A percentile compares a stretch with the other conserved stretches of the same genome.
phyloP scores from a whole-genome alignment of 257 asterid species.

The Capsicum pubescens region DNA sequence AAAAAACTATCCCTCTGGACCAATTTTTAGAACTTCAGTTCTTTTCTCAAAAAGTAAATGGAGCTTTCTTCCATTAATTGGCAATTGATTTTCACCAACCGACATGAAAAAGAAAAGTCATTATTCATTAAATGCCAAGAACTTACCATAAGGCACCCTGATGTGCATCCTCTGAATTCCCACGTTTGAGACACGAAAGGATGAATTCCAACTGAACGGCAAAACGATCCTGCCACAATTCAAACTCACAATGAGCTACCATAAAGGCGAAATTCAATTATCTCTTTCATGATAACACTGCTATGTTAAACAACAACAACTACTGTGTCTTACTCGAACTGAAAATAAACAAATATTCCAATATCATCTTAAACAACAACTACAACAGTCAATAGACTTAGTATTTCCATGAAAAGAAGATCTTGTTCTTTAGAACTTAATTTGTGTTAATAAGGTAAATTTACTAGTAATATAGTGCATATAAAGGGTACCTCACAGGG shows the following conservation, averaged over 20 bases:
- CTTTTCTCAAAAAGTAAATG: not conserved
- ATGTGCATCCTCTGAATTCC: constrained; percentile 54
- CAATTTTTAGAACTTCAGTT: constrained; percentile 5
- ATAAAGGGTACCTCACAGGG: not conserved
- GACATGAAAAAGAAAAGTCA: not conserved
- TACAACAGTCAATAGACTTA: not conserved
- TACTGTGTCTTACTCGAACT: too few relatives aligned
- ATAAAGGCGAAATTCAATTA: constrained; percentile 12
- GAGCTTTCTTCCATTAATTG: not conserved
- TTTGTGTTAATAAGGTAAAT: not conserved
- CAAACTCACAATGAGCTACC: constrained; percentile 28
- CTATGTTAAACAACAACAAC: too few relatives aligned
- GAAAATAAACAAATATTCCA: too few relatives aligned
- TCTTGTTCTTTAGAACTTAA: not conserved
- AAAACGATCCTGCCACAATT: constrained; percentile 60
- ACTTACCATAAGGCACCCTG: constrained; percentile 62
- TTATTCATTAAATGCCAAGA: constrained; percentile 26
- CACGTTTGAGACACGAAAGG: constrained; percentile 56
- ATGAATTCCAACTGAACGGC: constrained; percentile 68
- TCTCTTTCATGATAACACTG: not conserved
- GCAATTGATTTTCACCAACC: not conserved
- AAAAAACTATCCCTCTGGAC: not conserved
- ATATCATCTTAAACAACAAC: not conserved
- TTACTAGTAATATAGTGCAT: not conserved
- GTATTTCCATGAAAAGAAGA: not conserved